These are phyloP conservation scores for Nematodospora anomalae DNA, from an alignment of 1,139 yeast species.

Conservation along the genomic window DNA sequence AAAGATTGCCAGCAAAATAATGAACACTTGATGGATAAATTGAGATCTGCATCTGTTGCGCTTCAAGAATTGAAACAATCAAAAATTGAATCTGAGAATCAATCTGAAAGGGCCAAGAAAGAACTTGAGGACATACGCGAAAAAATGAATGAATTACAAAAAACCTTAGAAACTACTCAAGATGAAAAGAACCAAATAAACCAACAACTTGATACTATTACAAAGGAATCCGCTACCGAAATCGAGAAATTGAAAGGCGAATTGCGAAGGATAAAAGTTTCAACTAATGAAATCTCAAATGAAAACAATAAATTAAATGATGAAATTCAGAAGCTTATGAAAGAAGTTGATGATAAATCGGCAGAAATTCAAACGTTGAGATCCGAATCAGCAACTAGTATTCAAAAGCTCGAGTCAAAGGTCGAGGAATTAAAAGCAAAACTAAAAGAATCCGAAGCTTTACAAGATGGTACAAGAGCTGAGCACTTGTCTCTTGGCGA, in stretches of 20 bases:
- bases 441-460: conserved; percentile 3
- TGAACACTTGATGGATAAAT: conserved; percentile 42
- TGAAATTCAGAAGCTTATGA: conserved; percentile 13
- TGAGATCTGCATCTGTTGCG: conserved; percentile 47
- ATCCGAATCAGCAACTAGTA: conserved; percentile 12
- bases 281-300: background rate
- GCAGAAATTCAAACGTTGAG: conserved; percentile 16
- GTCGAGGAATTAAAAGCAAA: conserved; percentile 18
- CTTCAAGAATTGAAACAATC: conserved; percentile 40
- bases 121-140: conserved; percentile 16
- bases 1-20: conserved; percentile 36
- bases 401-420: conserved; percentile 12
- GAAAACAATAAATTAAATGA: conserved; percentile 18
- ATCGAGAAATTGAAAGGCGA: conserved; percentile 7
- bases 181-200: conserved; percentile 12
- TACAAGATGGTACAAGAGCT: background rate
- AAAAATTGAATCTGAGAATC: conserved; percentile 20
- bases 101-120: conserved; percentile 10
- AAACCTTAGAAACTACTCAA: conserved; percentile 2
- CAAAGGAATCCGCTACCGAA: conserved; percentile 1
- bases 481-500: conserved; percentile 2
- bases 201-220: conserved; percentile 10
- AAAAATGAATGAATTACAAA: conserved; percentile 6
- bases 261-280: conserved; percentile 1
- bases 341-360: conserved; percentile 6